These are phyloP conservation scores for Beauveria medogensis DNA, from an alignment of 2,329 filamentous ascomycete genomes.

Conservation along the genomic window DNA sequence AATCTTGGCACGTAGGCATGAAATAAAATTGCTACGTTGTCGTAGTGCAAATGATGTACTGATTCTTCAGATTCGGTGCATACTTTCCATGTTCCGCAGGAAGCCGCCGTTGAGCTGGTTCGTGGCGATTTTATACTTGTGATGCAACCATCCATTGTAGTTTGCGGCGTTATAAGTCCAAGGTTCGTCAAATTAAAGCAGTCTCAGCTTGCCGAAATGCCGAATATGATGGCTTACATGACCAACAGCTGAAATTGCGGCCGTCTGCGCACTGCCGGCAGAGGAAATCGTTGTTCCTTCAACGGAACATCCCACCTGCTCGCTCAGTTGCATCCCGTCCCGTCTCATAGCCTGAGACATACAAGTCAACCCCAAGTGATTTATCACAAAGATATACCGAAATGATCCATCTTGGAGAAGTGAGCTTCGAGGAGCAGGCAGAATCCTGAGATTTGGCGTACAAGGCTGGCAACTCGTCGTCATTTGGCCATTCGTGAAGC, in stretches of 20 bases:
- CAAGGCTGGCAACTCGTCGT: neutral
- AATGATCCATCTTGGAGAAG: conserved; percentile 3
- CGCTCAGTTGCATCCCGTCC: neutral
- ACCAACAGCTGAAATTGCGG: neutral
- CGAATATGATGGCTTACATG: neutral
- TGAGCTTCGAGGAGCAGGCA: neutral
- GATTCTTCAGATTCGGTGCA: too few relatives aligned
- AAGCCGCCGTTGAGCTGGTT: too few relatives aligned
- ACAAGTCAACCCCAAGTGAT: neutral
- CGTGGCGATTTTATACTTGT: too few relatives aligned
- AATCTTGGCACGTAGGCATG: neutral
- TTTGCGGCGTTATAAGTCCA: too few relatives aligned
- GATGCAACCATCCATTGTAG: too few relatives aligned
- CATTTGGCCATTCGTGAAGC: conserved; percentile 1
- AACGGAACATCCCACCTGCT: neutral
- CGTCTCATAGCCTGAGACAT: neutral
- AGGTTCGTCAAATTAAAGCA: too few relatives aligned
- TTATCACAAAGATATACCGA: neutral
- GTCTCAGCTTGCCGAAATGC: neutral
- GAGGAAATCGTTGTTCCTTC: neutral
- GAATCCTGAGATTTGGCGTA: neutral
- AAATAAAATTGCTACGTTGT: neutral
- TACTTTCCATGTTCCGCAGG: too few relatives aligned
- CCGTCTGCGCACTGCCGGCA: neutral
- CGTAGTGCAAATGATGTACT: neutral